phyloP scores from a whole-genome alignment of 1,139 yeast genomes.

The Diutina mesorugosa region DNA sequence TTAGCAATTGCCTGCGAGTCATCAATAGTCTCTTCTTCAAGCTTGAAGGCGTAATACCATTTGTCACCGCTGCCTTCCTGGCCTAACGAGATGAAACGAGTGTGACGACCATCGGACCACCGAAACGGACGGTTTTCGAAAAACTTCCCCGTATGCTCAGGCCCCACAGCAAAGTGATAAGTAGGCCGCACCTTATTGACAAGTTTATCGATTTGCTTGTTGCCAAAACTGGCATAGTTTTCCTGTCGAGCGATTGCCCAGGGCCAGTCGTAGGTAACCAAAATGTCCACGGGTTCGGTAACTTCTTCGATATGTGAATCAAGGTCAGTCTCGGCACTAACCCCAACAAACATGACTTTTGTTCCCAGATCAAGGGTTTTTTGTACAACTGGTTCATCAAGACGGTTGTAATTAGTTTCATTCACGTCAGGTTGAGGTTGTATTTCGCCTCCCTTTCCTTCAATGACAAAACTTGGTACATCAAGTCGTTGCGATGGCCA shows the following conservation, averaged over 20 bases:
- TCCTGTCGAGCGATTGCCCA: slow-evolving; percentile 28
- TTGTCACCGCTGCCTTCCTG: slow-evolving; percentile 41
- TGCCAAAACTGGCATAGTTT: slow-evolving; percentile 24
- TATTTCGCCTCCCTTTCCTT: slow-evolving; percentile 3
- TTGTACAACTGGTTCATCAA: slow-evolving; percentile 16
- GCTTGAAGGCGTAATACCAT: slow-evolving; percentile 66
- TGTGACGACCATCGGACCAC: slow-evolving; percentile 23
- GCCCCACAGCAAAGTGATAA: slow-evolving; percentile 53
- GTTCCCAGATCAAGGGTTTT: slow-evolving; percentile 26
- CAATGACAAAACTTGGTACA: slow-evolving; percentile 19
- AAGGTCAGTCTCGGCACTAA: not conserved
- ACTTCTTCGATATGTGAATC: slow-evolving; percentile 6
- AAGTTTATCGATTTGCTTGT: slow-evolving; percentile 23
- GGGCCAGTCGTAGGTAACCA: slow-evolving; percentile 56
- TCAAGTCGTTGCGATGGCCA: slow-evolving; percentile 12
- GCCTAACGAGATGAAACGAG: slow-evolving; percentile 52
- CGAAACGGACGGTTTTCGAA: slow-evolving; percentile 46
- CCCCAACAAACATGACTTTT: slow-evolving; percentile 28
- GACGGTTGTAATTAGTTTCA: slow-evolving; percentile 11
- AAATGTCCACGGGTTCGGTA: slow-evolving; percentile 30
- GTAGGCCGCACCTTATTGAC: slow-evolving; percentile 37
- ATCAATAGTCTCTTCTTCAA: slow-evolving; percentile 10
- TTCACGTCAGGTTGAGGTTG: not conserved
- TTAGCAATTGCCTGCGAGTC: slow-evolving; percentile 11
- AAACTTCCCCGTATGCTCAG: slow-evolving; percentile 27